Base-by-base conservation (phyloP, 2,329 filamentous ascomycete genomes). In the Tympanopsis confertula region DNA sequence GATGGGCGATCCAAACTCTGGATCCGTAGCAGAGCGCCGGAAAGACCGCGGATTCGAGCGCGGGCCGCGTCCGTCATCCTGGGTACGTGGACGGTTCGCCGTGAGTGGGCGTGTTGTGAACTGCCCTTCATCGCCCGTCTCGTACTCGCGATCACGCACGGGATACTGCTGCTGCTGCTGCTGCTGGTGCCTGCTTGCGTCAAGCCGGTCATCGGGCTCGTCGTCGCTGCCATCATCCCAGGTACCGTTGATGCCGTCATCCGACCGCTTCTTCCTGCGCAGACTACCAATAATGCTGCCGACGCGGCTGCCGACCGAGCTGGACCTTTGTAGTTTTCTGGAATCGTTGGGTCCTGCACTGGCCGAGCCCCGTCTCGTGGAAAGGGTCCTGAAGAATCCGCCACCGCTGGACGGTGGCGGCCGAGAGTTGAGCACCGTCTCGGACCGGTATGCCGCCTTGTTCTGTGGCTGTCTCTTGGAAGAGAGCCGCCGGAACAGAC, bases 11-110 rank as follows among this genome's bases (percentile, higher is more conserved):
- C 79, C 84, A 2, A 64, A 58, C 18, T 74, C 77, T 29, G 86
- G 57, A 13, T 76, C 78, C 0, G 83, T 87, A 2, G 82, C 80
- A 4, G 77, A 78, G 30, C 82, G 77, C 46, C 78, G 74, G 56
- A 86, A 83, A 1, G 65, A 59, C 36, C 46, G 54, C 40, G 44
- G 51, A 32, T 20, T 24, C 35, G 47, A 43, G 17, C 39, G 33
- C 37, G 44, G 36, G 14, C 42, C 35, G 7, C 30, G 33, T 5
- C 40, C 35, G 49, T 46, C 36, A 45, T 49, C 35, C 24, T 20
- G 35, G 33, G 7, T 35, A 35, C 35, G 19, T 29, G 14, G 29
- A 30, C 18, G 36, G 26, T 35, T 36, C 13, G 48, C 47, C 3
- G 48, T 50, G 10, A 50, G 53, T 10, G 60, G 53, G 7, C 54